These are phyloP conservation scores for Candida coquimbonensis DNA, from an alignment of 805 yeast species.

Conservation along the genomic window DNA sequence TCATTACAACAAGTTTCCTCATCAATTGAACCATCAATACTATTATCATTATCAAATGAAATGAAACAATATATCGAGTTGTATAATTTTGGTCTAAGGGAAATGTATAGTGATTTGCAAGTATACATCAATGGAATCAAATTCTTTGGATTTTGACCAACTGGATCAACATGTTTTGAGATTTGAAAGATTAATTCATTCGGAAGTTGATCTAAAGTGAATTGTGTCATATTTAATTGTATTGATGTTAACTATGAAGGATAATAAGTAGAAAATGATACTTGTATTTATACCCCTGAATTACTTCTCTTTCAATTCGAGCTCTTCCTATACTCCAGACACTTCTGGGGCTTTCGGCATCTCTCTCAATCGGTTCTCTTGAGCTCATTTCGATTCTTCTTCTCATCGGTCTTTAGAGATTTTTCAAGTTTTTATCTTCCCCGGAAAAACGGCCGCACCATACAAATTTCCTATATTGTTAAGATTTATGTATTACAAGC, in stretches of 20 bases:
- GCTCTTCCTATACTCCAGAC: not conserved
- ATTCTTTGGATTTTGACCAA: conserved; percentile 1
- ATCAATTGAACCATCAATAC: not conserved
- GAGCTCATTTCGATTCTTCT: not conserved
- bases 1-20: not conserved
- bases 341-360: not conserved
- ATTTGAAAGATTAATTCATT: conserved; percentile 4
- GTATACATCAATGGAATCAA: conserved; percentile 7
- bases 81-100: conserved; percentile 8
- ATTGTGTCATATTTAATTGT: not conserved
- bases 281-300: no score
- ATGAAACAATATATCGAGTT: conserved; percentile 10
- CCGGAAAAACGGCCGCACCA: conserved; percentile 1
- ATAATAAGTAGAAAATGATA: no score
- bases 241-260: not conserved
- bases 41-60: conserved; percentile 8
- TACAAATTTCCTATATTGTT: not conserved
- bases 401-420: not conserved
- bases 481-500: no score
- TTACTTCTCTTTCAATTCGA: not conserved
- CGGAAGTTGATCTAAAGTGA: conserved; percentile 1
- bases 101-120: conserved; percentile 9
- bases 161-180: not conserved
- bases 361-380: not conserved
- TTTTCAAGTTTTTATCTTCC: not conserved